Base-by-base conservation (phyloP, 768 basidiomycete genomes). In the Hygrophorus pudorinus region DNA sequence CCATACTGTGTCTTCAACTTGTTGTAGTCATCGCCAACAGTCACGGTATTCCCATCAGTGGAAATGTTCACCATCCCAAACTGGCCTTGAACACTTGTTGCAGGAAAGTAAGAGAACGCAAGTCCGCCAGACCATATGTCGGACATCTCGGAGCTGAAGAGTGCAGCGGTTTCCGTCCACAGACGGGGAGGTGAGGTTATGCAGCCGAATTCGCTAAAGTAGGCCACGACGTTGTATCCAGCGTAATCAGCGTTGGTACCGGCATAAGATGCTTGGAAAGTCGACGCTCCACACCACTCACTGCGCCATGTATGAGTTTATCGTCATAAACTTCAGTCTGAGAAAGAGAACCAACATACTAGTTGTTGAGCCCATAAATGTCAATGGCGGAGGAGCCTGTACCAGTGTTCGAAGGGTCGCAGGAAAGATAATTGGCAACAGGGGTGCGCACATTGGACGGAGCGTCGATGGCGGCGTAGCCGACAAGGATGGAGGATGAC, bases 51-150 rank as follows among this genome's bases (percentile, higher is more conserved):
- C 46, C 72, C 73, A 55, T 85, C 81, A 2, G 68, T 2, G 2
- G 78, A 79, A 48, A 94, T 73, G 20, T 72, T 87, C 48, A 88
- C 84, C 72, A 94, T 85, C 18, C 92, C 92, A 51, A 86, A 96
- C 53, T 82, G 66, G 40, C 87, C 87, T 42, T 71, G 66, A 6
- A 70, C 75, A 51, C 81, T 81, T n/a, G 56, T 38, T 14, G 87
- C 87, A 1, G 86, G 84, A 75, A 94, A 92, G 62, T 93, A 94
- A 39, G 81, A 82, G 62, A 89, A 90, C 3, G 91, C 90, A 42
- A 94, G 52, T 42, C 87, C 91, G 49, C 92, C 92, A 27, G 86
- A 90, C 80, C 85, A 94, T 40, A 83, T 79, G 44, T 78, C 62
- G 14, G 79, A 72, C 76, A 92, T 87, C 5, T 82, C 61, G 9